Evolutionary conservation across 345 rosid species (phyloP).

Genomic region (Salix caprea): DNA sequence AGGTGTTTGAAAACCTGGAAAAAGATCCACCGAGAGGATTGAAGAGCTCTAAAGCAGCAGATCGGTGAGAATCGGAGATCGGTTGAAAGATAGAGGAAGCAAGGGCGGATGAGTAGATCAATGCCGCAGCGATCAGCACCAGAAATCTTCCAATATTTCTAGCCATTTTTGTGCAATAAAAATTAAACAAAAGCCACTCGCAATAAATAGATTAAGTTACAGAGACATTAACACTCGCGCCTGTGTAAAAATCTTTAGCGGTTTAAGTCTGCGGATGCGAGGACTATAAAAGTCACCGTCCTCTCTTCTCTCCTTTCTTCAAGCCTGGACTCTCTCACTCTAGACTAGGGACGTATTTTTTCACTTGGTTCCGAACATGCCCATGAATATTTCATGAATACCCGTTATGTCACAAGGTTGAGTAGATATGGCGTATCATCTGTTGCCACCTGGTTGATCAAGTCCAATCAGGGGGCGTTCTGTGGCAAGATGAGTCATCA

Average conservation of each 20-base stretch:
- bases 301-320: neutral
- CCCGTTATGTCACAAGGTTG: neutral
- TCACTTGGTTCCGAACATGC: neutral
- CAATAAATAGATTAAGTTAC: neutral
- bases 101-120: slow-evolving; percentile 34
- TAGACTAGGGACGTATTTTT: neutral
- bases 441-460: neutral
- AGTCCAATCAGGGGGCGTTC: too few relatives aligned
- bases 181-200: neutral
- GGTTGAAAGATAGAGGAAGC: slow-evolving; percentile 67
- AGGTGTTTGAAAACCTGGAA: slow-evolving; percentile 43
- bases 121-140: slow-evolving; percentile 33
- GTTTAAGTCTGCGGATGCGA: neutral
- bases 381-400: neutral
- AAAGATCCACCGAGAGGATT: slow-evolving; percentile 55
- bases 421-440: neutral
- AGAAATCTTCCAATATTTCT: slow-evolving; percentile 39
- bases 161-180: slow-evolving; percentile 13
- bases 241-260: neutral
- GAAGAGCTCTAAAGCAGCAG: slow-evolving; percentile 81
- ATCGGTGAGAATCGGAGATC: slow-evolving; percentile 82
- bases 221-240: neutral
- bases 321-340: neutral
- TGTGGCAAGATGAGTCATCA: neutral
- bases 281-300: neutral